These are phyloP conservation scores for Cercospora nicotianae DNA, from an alignment of 2,329 filamentous ascomycete genomes.

Conservation along the genomic window DNA sequence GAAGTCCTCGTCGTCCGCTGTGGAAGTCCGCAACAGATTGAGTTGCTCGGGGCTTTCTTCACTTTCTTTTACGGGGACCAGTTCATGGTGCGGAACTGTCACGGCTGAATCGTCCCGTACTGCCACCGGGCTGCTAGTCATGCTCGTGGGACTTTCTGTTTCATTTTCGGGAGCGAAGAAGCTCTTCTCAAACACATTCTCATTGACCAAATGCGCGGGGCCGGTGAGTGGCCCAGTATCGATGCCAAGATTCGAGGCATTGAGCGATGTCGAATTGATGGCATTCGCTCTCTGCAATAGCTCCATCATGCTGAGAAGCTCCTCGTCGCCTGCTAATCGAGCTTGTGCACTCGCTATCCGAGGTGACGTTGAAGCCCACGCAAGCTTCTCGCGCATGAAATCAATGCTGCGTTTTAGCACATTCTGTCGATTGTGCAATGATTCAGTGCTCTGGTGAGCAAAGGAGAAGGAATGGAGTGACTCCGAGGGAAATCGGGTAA, in stretches of 20 bases:
- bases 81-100: background rate
- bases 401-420: constrained; percentile 91
- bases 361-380: constrained; percentile 73
- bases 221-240: constrained; percentile 71
- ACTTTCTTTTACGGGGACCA: constrained; percentile 14
- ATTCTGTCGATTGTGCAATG: constrained; percentile 87
- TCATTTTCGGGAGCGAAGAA: constrained; percentile 54
- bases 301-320: constrained; percentile 88
- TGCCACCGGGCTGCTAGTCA: constrained; percentile 24
- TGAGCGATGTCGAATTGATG: constrained; percentile 66
- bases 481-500: constrained; percentile 89
- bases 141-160: constrained; percentile 46
- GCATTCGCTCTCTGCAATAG: constrained; percentile 79
- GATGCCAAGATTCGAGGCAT: constrained; percentile 49
- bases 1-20: constrained; percentile 29
- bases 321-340: constrained; percentile 75
- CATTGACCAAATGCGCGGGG: constrained; percentile 68
- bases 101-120: constrained; percentile 8
- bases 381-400: constrained; percentile 91
- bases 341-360: constrained; percentile 82
- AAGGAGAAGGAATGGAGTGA: constrained; percentile 98
- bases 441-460: constrained; percentile 81
- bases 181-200: constrained; percentile 82
- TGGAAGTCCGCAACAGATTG: constrained; percentile 16
- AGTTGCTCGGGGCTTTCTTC: constrained; percentile 18